Evolutionary conservation across 305 asterid species (phyloP), one percentile per base, ranked within the genome.

Genomic region (Fraxinus sp.): DNA sequence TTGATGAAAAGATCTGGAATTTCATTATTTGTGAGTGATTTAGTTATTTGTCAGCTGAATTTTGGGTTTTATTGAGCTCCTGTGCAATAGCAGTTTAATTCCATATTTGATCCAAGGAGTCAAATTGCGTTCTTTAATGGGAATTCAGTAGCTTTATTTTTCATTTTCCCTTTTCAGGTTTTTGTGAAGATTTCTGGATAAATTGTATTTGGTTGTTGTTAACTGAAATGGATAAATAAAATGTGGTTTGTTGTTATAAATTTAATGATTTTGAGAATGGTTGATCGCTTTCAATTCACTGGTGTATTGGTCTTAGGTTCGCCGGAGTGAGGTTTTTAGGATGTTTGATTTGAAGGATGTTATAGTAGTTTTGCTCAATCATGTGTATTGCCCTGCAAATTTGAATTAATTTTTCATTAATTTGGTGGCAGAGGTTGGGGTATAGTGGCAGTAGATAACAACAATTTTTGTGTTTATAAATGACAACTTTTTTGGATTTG

Each of bases 31-130:
- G 83, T 44, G 20, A 39, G 79, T 59, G 46, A 76, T n/a, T 35
- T 74, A 46, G 24, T 26, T 66, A 13, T 70, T 37, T 44, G 7
- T 77, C 41, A 83, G 85, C 83, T 81, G 85, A 41, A 78, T 68
- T 85, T 9, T 74, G 52, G 39, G 59, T 75, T 85, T 78, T 78
- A 49, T 22, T 64, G 68, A 64, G 18, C 32, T 80, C 81, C 26
- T 78, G 77, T 14, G 79, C 80, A 81, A 86, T 84, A 66, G 81
- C 49, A 77, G 84, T 78, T 57, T 64, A 73, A 78, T 36, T 83
- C 71, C 72, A 78, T 84, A 72, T 78, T 79, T 86, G 88, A 86
- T 88, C 87, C 49, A 70, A 66, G 80, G 46, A 81, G 74, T 57
- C 49, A 41, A 80, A 52, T 82, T 79, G 81, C 77, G 59, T 80